Base-by-base conservation (phyloP, 768 basidiomycete genomes). In the Basidioascus undulatus region DNA sequence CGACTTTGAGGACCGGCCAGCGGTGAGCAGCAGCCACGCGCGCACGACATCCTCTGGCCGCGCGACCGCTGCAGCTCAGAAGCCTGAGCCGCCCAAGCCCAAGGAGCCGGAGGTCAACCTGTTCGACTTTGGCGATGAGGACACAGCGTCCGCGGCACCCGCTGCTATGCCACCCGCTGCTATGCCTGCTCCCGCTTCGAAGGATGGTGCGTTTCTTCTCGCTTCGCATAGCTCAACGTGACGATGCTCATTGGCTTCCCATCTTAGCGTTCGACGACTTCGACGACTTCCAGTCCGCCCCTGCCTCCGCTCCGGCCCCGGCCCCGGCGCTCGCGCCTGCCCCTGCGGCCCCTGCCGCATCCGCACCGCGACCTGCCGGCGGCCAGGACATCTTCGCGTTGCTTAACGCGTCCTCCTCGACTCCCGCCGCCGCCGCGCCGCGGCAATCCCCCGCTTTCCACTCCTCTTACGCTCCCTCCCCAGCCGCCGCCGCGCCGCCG, bases 61-160 rank as follows among this genome's bases (percentile, higher is more conserved):
- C 59, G 39, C 56, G 20, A 37, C 46, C n/a, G 34, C 43, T 6
- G 28, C 43, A 12, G 35, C 39, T 19, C 42, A 40, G 2, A 31
- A 35, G 9, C 33, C 44, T 9, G 27, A 46, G n/a, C 58, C 63
- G 3, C 57, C 60, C 32, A 45, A 53, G 11, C 44, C 59, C 10
- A 69, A 67, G 41, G 63, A 62, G 43, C 62, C 64, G 8, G 67
- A 64, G 43, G 69, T 75, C 28, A 75, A 89, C 55, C 63, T 92
- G 10, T 69, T 94, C 36, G 80, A 74, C 47, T 72, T 87, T 40
- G 70, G 63, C 41, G 79, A 81, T 50, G 72, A 80, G 46, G 73
- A 65, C 30, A 48, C 62, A 2, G 61, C 66, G 26, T 50, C 62
- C 20, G 49, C 59, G 21, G 41, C 50, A 23, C 41, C 61, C 19